Evolutionary conservation across 495 filamentous ascomycete species (phyloP), one percentile per base, ranked within the genome.

Genomic region (Platismatia glauca): DNA sequence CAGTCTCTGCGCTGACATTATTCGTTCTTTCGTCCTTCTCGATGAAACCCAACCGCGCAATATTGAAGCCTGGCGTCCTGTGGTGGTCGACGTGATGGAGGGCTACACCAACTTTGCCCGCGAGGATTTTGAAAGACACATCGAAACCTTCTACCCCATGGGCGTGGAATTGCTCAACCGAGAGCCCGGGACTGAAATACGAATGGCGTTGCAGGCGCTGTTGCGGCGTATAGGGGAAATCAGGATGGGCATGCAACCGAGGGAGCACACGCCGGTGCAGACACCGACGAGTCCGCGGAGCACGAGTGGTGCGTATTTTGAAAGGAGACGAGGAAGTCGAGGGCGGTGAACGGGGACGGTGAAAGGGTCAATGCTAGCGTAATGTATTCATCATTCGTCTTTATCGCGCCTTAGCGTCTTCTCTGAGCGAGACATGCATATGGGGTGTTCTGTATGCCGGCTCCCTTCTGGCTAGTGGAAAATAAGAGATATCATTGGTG

Each of bases 11-110:
- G 88, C 85, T 60, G 95, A 97, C 68, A 95, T 98, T 68, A 86
- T 98, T 67, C 79, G 83, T 35, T 86, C 84, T 29, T 98, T 92
- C 67, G 82, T 88, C 18, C 78, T 79, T 12, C 83, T 98, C 7
- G 94, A 96, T 59, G 93, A 96, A 71, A 90, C 88, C 37, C 94
- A 98, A 73, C 90, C 96, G 68, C 83, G 94, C 35, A 98, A 98
- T 69, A 94, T 98, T 60, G 82, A 91, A 6, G 95, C 95, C 16
- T 98, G 94, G 94, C 80, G 94, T 39, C 94, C 94, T 1, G 95
- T 97, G 1, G 94, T 98, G 5, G 91, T 98, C 11, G 94, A 96
- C 71, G 94, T 98, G n/a, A 78, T 98, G 38, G 92, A 98, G 66
- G 92, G 95, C 2, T 97, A 92, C 71, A 89, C 85, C 12, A 87